Base-by-base conservation (phyloP, 139 green algal genomes). In the Edaphochlamys debaryana region DNA sequence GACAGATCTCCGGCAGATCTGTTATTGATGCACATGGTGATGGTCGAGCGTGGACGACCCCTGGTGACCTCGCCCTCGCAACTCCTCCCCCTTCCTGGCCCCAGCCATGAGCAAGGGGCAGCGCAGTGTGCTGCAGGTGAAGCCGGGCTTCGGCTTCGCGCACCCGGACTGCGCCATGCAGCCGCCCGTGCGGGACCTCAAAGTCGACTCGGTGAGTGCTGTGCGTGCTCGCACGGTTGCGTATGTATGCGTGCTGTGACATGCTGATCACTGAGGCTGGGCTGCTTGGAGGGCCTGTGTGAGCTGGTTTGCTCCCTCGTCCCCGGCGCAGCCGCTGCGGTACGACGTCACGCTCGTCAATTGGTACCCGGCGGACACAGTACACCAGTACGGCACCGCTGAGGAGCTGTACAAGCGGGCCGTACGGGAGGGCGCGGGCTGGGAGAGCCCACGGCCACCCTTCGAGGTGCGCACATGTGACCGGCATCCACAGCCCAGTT, bases 391-490 rank as follows among this genome's bases (percentile, higher is more conserved):
- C 60, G 74, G 74, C 74, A 40, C 11, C 22, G 60, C 17, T 1
- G 58, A 70, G 5, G 27, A n/a, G 22, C 83, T 94, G 11, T 88
- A 90, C 77, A 94, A 93, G 83, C 73, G 79, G 36, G 88, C 86
- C 34, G 54, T 94, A 56, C 41, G 32, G 32, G 86, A 93, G 48
- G 91, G 87, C 23, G 74, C 86, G 30, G 83, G 87, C n/a, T 98
- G 93, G 92, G 95, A 98, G 85, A 92, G 79, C 25, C 92, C 94
- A 0, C 58, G 94, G 3, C 77, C 91, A 30, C 95, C 95, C 3
- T 97, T 95, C 86, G 90, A 96, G 89, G 94, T 96, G 60, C 30
- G 83, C 27, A n/a, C n/a, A n/a, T n/a, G n/a, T n/a, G n/a, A n/a
- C n/a, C n/a, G n/a, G n/a, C n/a, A n/a, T n/a, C n/a, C n/a, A n/a